Conservation (phyloP, 345 rosid genomes). For the Ceriops zippeliana region DNA sequence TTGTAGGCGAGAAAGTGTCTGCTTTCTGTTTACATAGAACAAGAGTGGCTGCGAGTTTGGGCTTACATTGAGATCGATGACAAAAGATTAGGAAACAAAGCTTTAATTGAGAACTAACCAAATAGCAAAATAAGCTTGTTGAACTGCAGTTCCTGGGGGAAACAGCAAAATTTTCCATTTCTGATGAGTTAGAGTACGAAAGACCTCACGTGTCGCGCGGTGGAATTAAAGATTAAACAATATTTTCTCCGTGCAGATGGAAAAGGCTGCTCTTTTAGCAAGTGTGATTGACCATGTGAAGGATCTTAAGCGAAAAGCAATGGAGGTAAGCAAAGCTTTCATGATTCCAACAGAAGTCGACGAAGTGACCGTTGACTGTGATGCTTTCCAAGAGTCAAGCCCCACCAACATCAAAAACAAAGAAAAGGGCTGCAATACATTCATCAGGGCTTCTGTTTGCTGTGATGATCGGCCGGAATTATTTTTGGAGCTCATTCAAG, state of each 20-base stretch:
- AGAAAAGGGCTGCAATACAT: constrained; percentile 7
- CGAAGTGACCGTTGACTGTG: constrained; percentile 57
- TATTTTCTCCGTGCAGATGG: constrained; percentile 47
- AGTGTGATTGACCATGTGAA: constrained; percentile 69
- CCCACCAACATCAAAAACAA: constrained; percentile 1
- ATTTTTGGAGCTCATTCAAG: constrained; percentile 55
- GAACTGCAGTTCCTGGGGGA: not conserved
- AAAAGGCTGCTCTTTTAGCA: constrained; percentile 84
- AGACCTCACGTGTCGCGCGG: no score
- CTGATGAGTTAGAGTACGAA: no score
- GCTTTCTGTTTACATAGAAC: no score
- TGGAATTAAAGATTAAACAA: not conserved
- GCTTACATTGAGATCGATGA: not conserved
- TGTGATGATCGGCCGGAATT: constrained; percentile 86
- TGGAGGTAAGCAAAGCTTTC: constrained; percentile 42
- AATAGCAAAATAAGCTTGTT: not conserved
- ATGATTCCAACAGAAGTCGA: constrained; percentile 65
- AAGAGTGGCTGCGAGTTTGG: no score
- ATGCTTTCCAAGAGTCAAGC: constrained; percentile 18
- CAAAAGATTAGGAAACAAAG: not conserved
- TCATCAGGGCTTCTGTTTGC: constrained; percentile 65
- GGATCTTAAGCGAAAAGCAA: constrained; percentile 62
- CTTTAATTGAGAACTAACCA: not conserved
- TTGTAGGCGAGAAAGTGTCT: no score
- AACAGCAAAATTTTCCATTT: no score